These are phyloP conservation scores for Ricinus communis DNA, from an alignment of 345 rosid species.

Conservation along the genomic window DNA sequence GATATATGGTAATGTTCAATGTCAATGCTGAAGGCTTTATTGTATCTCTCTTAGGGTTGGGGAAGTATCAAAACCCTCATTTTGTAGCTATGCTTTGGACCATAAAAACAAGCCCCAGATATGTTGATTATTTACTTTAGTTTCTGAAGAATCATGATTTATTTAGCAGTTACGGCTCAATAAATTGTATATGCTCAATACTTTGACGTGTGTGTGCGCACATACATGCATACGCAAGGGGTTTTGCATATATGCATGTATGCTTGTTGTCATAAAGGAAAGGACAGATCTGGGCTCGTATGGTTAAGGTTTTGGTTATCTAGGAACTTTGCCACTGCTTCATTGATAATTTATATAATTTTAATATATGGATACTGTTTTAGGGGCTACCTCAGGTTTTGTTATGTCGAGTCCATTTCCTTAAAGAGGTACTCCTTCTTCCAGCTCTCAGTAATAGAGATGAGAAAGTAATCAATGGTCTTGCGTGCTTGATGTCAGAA, in stretches of 20 bases:
- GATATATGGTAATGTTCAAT: no score
- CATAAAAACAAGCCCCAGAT: no score
- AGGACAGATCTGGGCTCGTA: background rate
- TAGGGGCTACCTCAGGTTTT: slow-evolving; percentile 90
- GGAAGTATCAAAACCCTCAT: no score
- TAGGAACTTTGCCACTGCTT: background rate
- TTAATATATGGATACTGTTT: slow-evolving; percentile 29
- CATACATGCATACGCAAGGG: background rate
- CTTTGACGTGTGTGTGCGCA: background rate
- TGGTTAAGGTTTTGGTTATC: background rate
- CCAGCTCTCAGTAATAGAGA: slow-evolving; percentile 76
- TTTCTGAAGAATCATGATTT: background rate
- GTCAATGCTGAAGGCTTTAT: no score
- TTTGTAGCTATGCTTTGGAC: no score
- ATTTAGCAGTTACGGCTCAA: background rate
- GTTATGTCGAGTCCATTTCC: slow-evolving; percentile 69
- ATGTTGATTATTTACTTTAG: no score
- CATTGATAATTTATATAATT: background rate
- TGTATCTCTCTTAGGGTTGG: no score
- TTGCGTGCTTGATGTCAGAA: slow-evolving; percentile 86
- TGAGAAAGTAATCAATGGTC: slow-evolving; percentile 75
- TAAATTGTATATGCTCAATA: background rate
- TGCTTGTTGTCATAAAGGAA: background rate
- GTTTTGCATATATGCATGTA: no score
- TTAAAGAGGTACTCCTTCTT: slow-evolving; percentile 72